Conservation (phyloP, 768 basidiomycete species). For the Floccularia luteovirens region DNA sequence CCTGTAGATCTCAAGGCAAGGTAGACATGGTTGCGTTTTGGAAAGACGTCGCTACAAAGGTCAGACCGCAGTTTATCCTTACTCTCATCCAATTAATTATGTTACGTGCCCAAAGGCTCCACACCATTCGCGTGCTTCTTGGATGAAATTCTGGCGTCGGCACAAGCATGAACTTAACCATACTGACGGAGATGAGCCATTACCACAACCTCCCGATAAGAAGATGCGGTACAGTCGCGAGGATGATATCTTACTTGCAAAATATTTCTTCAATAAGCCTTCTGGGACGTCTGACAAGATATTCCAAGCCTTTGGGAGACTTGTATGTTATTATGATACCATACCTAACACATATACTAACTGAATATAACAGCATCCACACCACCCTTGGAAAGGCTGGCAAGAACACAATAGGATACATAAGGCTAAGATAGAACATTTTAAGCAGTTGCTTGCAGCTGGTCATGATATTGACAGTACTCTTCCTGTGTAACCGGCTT, state of each 20-base stretch:
- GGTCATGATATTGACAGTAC: conserved; percentile 42
- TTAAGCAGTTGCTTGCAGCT: conserved; percentile 50
- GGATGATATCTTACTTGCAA: conserved; percentile 76
- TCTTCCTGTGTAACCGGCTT: not conserved
- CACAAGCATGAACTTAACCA: conserved; percentile 80
- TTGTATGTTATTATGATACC: conserved; percentile 33
- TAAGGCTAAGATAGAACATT: conserved; percentile 79
- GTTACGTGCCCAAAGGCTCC: conserved; percentile 49
- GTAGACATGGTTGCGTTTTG: conserved; percentile 24
- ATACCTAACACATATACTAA: not conserved
- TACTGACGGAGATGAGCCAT: conserved; percentile 57
- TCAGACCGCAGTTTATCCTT: conserved; percentile 1
- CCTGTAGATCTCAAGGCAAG: conserved; percentile 31
- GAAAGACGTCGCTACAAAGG: conserved; percentile 25
- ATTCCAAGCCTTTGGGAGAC: conserved; percentile 72
- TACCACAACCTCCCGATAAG: conserved; percentile 76
- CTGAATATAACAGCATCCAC: conserved; percentile 67
- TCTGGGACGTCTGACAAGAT: conserved; percentile 81
- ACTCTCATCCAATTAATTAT: not conserved
- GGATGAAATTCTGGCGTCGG: conserved; percentile 91
- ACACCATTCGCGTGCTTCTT: conserved; percentile 86
- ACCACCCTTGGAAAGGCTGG: conserved; percentile 94
- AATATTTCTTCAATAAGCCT: conserved; percentile 63
- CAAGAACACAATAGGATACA: conserved; percentile 89
- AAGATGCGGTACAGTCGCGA: conserved; percentile 79